Percentiles rank a stretch among this genome's conserved stretches.
Conservation (phyloP, 805 yeast species). For the Kodamaea restingae region DNA sequence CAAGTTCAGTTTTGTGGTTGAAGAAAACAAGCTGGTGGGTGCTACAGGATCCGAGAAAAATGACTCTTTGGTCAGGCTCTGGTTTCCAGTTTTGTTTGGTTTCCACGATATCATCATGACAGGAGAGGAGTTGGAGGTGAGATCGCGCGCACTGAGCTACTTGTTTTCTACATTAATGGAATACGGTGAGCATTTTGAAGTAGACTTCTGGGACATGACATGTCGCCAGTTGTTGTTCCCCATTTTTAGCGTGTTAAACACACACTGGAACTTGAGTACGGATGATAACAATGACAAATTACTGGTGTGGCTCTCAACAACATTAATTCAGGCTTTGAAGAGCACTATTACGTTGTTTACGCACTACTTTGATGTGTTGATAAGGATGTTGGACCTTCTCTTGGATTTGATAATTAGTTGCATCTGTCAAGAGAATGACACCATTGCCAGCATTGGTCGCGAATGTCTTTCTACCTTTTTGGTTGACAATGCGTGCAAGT, state of each 20-base stretch:
- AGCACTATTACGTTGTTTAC: constrained; percentile 81
- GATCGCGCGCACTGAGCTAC: constrained; percentile 80
- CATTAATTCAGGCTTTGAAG: constrained; percentile 90
- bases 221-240: constrained; percentile 83
- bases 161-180: constrained; percentile 78
- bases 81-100: constrained; percentile 86
- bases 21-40: constrained; percentile 17
- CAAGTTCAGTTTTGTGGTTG: constrained; percentile 25
- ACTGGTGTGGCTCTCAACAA: constrained; percentile 95
- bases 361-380: constrained; percentile 74
- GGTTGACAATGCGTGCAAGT: constrained; percentile 66
- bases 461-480: constrained; percentile 80
- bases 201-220: constrained; percentile 76
- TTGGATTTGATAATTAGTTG: constrained; percentile 77
- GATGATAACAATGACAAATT: constrained; percentile 74
- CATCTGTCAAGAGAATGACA: constrained; percentile 94
- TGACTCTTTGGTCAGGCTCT: constrained; percentile 45
- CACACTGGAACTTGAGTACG: constrained; percentile 64
- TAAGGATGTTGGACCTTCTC: constrained; percentile 72
- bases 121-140: constrained; percentile 90
- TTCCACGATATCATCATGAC: constrained; percentile 88
- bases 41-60: constrained; percentile 13
- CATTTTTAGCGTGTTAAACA: constrained; percentile 74
- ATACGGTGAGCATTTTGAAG: constrained; percentile 73
- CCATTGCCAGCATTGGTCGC: constrained; percentile 92